Base-by-base conservation (phyloP, 179 eudicot species). In the Dionaea muscipula region DNA sequence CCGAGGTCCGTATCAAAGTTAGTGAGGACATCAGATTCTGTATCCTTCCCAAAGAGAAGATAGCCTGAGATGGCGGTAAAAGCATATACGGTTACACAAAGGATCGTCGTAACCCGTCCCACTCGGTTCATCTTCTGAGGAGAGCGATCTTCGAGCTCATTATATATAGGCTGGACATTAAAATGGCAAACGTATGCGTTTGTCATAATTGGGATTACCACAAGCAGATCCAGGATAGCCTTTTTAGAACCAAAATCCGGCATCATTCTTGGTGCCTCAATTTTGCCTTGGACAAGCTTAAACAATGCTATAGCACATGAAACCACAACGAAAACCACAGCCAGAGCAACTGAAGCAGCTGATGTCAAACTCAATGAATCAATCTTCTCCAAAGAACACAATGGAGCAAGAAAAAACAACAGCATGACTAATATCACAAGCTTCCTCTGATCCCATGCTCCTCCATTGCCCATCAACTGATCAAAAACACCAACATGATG, bases 121-220 rank as follows among this genome's bases (percentile, higher is more conserved):
- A 89, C 84, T 26, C 67, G 75, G 47, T 78, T 79, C 97, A 89
- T 89, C 71, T 89, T 89, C 12, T 72, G 68, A 46, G 91, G 83
- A 22, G 95, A 77, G 13, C 77, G 77, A 0, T 68, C 86, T 45
- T 89, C 80, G 7, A 89, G 85, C 78, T 89, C 97, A 26, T 85
- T 89, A 59, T 89, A 89, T 40, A 89, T 85, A 15, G 97, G 94
- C 28, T 78, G 93, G 43, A 89, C 84, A 79, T 89, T 89, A 41
- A 85, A 89, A 53, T 89, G 97, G 20, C 97, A 89, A 0, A 89
- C 95, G 62, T 85, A 89, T 7, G 95, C 97, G 63, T 89, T 89
- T 2, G 86, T 72, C 97, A 89, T 89, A 15, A 89, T 83, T 0
- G 97, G 97, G 56, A 89, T 81, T 76, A 89, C 95, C 48, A 85